Conservation (phyloP, 164 flowering plant genomes). For the Sextonia rubra region DNA sequence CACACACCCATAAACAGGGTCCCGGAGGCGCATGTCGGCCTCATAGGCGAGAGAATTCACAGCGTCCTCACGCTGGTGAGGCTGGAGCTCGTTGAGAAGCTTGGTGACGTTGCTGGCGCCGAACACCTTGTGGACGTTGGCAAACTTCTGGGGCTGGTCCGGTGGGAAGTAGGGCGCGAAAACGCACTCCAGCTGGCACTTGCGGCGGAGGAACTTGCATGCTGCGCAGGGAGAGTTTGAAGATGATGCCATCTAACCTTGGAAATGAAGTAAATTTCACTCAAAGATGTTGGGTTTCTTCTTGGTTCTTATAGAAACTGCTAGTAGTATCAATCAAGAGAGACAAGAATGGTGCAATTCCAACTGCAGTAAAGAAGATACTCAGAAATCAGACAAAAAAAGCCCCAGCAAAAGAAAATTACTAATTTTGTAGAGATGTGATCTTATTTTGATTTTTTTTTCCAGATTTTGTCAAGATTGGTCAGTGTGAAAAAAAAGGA, state of each 20-base stretch:
- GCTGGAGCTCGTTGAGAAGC: constrained; percentile 56
- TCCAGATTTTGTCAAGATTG: background rate
- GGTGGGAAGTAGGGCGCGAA: constrained; percentile 80
- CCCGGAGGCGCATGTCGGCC: constrained; percentile 68
- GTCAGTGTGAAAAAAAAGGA: no score
- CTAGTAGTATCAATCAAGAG: background rate
- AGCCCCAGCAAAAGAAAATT: background rate
- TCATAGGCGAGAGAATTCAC: constrained; percentile 77
- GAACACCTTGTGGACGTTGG: constrained; percentile 75
- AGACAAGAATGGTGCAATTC: background rate
- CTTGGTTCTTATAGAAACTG: background rate
- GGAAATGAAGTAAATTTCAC: background rate
- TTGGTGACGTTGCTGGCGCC: constrained; percentile 81
- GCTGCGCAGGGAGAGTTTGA: constrained; percentile 74
- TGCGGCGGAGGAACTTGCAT: constrained; percentile 70
- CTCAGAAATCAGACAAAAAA: background rate
- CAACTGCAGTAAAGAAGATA: background rate
- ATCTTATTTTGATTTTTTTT: no score
- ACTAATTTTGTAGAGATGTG: background rate
- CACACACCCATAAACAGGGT: constrained; percentile 78
- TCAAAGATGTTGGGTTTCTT: background rate
- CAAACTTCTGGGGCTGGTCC: constrained; percentile 70
- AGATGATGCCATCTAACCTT: constrained; percentile 43
- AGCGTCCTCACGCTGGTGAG: constrained; percentile 71
- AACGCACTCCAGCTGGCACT: constrained; percentile 57